A percentile compares a stretch with the other conserved stretches of the same genome.
Conservation (phyloP, 768 basidiomycete genomes). For the Boletus speciosus region DNA sequence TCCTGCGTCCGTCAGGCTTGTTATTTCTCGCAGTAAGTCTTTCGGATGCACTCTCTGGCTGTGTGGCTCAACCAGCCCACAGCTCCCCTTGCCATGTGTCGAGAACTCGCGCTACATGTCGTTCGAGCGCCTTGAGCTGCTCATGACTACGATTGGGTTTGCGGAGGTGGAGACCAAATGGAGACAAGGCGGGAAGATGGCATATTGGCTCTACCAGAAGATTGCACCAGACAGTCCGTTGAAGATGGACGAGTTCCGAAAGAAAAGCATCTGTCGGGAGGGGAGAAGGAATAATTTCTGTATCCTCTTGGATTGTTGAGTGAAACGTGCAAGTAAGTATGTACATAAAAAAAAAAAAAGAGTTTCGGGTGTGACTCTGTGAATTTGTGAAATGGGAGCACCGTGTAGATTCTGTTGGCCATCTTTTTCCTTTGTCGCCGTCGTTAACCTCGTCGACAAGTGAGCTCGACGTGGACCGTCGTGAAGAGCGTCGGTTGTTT, state of each 20-base stretch:
- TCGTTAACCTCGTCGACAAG: slow-evolving; percentile 8
- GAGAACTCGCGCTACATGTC: slow-evolving; percentile 82
- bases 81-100: slow-evolving; percentile 86
- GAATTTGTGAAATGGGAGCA: slow-evolving; percentile 7
- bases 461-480: slow-evolving; percentile 4
- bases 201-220: slow-evolving; percentile 80
- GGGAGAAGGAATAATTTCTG: slow-evolving; percentile 81
- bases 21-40: slow-evolving; percentile 68
- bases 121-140: slow-evolving; percentile 47
- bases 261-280: slow-evolving; percentile 56
- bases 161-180: slow-evolving; percentile 53
- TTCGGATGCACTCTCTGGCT: neutral
- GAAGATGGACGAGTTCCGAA: slow-evolving; percentile 35
- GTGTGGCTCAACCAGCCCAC: slow-evolving; percentile 9
- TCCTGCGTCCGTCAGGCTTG: slow-evolving; percentile 53
- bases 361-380: slow-evolving; percentile 1
- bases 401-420: slow-evolving; percentile 5
- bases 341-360: neutral
- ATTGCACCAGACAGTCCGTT: neutral
- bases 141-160: slow-evolving; percentile 69
- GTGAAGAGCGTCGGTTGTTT: slow-evolving; percentile 30
- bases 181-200: slow-evolving; percentile 77
- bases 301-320: slow-evolving; percentile 38
- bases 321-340: neutral
- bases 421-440: slow-evolving; percentile 8